A percentile compares a stretch with the other conserved stretches of the same genome.
phyloP scores from a whole-genome alignment of 345 rosid genomes.

The Excoecaria agallocha region DNA sequence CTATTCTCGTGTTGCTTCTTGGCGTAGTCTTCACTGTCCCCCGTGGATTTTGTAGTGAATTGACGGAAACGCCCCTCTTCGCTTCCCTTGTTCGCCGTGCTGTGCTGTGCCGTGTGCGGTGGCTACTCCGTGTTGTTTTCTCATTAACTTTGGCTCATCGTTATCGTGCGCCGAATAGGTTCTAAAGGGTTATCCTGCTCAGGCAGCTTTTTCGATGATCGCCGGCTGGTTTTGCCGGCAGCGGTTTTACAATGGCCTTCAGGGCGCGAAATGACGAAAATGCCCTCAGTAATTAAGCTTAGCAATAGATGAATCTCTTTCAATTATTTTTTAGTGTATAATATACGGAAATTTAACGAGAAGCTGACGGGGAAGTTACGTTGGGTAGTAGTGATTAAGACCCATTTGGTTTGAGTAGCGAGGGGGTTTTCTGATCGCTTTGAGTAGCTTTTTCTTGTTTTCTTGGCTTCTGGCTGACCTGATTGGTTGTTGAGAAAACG shows the following conservation, averaged over 20 bases:
- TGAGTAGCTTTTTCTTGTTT: background rate
- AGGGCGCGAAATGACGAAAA: background rate
- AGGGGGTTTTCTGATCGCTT: conserved; percentile 27
- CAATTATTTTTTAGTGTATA: background rate
- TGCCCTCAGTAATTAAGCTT: background rate
- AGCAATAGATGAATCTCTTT: background rate
- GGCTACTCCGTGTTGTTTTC: background rate
- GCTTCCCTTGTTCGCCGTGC: conserved; percentile 4
- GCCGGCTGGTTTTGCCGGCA: background rate
- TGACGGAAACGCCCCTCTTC: background rate
- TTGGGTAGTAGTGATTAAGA: background rate
- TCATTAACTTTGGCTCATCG: background rate
- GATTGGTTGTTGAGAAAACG: conserved; percentile 12
- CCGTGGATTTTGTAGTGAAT: background rate
- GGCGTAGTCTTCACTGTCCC: background rate
- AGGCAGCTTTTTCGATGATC: background rate
- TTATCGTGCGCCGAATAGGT: background rate
- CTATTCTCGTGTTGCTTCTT: background rate
- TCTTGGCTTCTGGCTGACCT: background rate
- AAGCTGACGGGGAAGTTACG: conserved; percentile 15
- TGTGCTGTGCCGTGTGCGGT: background rate
- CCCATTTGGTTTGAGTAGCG: conserved; percentile 14
- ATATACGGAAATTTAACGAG: background rate
- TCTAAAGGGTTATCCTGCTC: background rate
- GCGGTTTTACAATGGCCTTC: background rate